phyloP scores from a whole-genome alignment of 2,329 filamentous ascomycete species.

The Plectosphaerella cucumerina region DNA sequence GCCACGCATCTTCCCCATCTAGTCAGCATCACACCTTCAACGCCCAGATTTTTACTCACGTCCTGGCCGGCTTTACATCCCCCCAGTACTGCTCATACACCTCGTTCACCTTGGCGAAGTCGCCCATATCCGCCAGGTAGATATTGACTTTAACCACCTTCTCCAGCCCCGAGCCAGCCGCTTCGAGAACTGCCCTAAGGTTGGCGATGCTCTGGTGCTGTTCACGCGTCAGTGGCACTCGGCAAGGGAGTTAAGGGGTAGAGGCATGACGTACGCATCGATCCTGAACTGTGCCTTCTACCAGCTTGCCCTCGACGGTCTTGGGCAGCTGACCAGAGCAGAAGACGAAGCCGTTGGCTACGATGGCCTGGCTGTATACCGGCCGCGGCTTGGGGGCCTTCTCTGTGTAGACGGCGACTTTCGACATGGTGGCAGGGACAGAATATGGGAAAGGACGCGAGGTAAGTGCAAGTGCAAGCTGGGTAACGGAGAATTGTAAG shows the following conservation, averaged over 20 bases:
- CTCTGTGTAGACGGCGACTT: slow-evolving; percentile 31
- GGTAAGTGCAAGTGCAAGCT: no score
- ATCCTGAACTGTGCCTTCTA: slow-evolving; percentile 61
- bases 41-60: slow-evolving; percentile 19
- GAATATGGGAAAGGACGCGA: no score
- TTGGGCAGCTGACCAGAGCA: slow-evolving; percentile 67
- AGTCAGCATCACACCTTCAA: not conserved
- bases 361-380: slow-evolving; percentile 53
- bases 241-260: not conserved
- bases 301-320: slow-evolving; percentile 52
- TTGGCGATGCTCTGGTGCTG: slow-evolving; percentile 62
- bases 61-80: slow-evolving; percentile 36
- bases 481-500: no score
- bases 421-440: slow-evolving; percentile 20
- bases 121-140: slow-evolving; percentile 67
- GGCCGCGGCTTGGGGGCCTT: slow-evolving; percentile 36
- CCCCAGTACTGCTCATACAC: slow-evolving; percentile 67
- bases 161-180: slow-evolving; percentile 58
- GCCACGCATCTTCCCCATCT: slow-evolving; percentile 16
- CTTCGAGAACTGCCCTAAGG: slow-evolving; percentile 63
- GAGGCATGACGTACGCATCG: slow-evolving; percentile 47
- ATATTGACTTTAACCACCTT: slow-evolving; percentile 69
- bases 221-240: not conserved
- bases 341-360: slow-evolving; percentile 63
- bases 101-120: slow-evolving; percentile 71